Evolutionary conservation across 768 basidiomycete genomes (phyloP), one percentile per base, ranked within the genome.

Genomic region (Fomitopsis pulvina): DNA sequence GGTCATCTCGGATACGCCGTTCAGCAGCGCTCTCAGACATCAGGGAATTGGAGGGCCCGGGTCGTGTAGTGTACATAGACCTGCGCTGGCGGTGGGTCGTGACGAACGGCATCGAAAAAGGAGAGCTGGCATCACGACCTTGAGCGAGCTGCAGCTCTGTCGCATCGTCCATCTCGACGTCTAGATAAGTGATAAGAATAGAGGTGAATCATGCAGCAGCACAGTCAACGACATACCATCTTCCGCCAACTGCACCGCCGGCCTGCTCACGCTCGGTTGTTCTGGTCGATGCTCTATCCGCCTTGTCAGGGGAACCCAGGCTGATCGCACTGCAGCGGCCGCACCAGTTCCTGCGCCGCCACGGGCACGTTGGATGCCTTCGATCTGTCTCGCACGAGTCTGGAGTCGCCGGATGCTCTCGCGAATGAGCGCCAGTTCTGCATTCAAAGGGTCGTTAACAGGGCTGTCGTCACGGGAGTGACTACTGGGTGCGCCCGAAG

Each of bases 11-110:
- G 3, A 5, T 2, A 4, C 49, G 49, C 12, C 26, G 40, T 24
- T 50, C 49, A 2, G 49, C 41, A 6, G 49, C 41, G 25, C 37
- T 44, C 43, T 50, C 49, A 3, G 49, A 50, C 49, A 50, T 50
- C 3, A 50, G 43, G 2, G 49, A 50, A 26, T 50, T 50, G 7
- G 49, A 50, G 9, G 43, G 41, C 11, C 34, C 29, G 10, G 49
- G 49, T 3, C 49, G 18, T 3, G 49, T 43, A 42, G 3, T 20
- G 20, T 48, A 48, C 5, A 41, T 8, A 4, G n/a, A 45, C 14
- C 34, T 12, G 18, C 26, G 22, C 5, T 20, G 22, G 4, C 22
- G 26, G 41, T 42, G 14, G 4, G 41, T 6, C 14, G 21, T 14
- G 3, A 42, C 22, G 20, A 27, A 16, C 26, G 41, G 18, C 10